phyloP scores from a whole-genome alignment of 169 alveolate species.

The Hepatocystis sp. region DNA sequence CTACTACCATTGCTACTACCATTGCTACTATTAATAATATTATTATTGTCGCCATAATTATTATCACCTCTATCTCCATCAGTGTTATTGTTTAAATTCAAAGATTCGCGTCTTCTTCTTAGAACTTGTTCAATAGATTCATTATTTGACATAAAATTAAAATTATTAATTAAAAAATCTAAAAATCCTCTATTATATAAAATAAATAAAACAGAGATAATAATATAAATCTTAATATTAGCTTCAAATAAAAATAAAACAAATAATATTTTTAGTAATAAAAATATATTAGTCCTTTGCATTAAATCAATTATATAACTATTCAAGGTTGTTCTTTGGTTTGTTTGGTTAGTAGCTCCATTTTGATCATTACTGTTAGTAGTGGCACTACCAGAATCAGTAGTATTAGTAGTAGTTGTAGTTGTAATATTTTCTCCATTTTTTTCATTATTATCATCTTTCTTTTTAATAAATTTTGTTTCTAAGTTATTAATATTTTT shows the following conservation, averaged over 20 bases:
- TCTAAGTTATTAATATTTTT: slow-evolving; percentile 27
- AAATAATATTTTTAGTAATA: slow-evolving; percentile 55
- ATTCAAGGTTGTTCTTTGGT: slow-evolving; percentile 27
- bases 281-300: slow-evolving; percentile 44
- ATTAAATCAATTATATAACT: slow-evolving; percentile 39
- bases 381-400: no score
- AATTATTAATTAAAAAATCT: slow-evolving; percentile 37
- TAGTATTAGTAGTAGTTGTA: no score
- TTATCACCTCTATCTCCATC: slow-evolving; percentile 12
- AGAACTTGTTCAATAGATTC: slow-evolving; percentile 69
- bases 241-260: slow-evolving; percentile 71
- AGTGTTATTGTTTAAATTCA: slow-evolving; percentile 21
- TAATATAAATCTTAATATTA: slow-evolving; percentile 29
- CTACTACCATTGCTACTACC: neutral
- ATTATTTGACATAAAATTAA: slow-evolving; percentile 51
- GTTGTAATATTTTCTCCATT: neutral
- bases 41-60: slow-evolving; percentile 1
- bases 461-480: slow-evolving; percentile 7
- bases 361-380: neutral
- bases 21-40: no score
- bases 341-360: slow-evolving; percentile 13
- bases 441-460: slow-evolving; percentile 6
- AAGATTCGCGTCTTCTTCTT: slow-evolving; percentile 60
- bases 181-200: slow-evolving; percentile 64
- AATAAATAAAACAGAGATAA: slow-evolving; percentile 43